Evolutionary conservation across 2,329 filamentous ascomycete genomes (phyloP), one percentile per base, ranked within the genome.

Genomic region (Trichoderma aggressivum): DNA sequence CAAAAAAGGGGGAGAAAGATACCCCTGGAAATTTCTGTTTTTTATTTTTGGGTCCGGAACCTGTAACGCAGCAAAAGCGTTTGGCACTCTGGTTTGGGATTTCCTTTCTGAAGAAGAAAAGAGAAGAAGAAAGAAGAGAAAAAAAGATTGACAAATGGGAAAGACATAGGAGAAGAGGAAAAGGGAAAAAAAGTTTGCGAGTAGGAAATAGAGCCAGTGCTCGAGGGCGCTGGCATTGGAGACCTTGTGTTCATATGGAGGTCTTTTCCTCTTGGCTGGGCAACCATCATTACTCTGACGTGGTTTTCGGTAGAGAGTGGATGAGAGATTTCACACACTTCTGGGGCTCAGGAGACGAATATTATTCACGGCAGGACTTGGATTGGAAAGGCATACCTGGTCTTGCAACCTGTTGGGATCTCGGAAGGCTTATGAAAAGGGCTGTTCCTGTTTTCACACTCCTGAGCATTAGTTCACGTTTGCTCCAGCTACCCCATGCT

Each of bases 331-430:
- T 68, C 10, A 53, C 39, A 30, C 18, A 36, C 39, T 32, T 61
- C 39, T 26, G 21, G 30, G 65, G 39, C 67, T 63, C 59, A 10
- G 26, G 59, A 47, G 43, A 63, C 28, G 53, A 26, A 26, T 47
- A 14, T 50, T 34, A 21, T 58, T 61, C 39, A 39, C 64, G 16
- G 39, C 39, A 61, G 65, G 61, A 65, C 28, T 66, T 61, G 53
- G 59, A 65, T 74, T 74, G 62, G 71, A 73, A 70, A 72, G 36
- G 47, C 47, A 39, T 61, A 58, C 58, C 72, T 66, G 63, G 53
- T 66, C 71, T 55, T 71, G 56, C 61, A 36, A 36, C 43, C 55
- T 50, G 55, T 61, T 71, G 60, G 30, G 55, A 53, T 66, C 69
- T 71, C 55, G 21, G 62, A 50, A 39, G 55, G 69, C 56, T 34